Evolutionary conservation across 352 stramenopile genomes (phyloP).

Genomic region (Elongisporangium prolatum): DNA sequence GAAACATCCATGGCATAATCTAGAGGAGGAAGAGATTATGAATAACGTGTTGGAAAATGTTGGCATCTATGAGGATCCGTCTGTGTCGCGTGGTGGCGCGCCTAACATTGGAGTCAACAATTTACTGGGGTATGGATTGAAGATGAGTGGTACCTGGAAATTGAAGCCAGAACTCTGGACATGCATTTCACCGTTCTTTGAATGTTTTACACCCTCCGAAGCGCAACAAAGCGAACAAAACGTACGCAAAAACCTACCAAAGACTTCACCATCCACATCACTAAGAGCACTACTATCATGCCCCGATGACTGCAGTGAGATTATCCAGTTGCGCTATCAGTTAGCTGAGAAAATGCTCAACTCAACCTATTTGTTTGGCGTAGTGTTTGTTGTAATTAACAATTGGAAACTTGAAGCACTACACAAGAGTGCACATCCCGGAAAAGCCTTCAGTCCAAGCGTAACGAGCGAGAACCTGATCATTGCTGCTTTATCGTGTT

Average conservation of each 20-base stretch:
- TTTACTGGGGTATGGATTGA: slow-evolving; percentile 48
- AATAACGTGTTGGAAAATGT: slow-evolving; percentile 57
- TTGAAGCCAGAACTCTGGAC: slow-evolving; percentile 52
- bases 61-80: slow-evolving; percentile 54
- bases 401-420: slow-evolving; percentile 22
- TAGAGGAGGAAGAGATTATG: slow-evolving; percentile 80
- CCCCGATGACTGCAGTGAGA: background rate
- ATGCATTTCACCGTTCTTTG: slow-evolving; percentile 58
- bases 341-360: slow-evolving; percentile 24
- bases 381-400: slow-evolving; percentile 38
- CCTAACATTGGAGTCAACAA: slow-evolving; percentile 6
- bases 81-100: background rate
- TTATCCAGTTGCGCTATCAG: background rate
- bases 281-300: background rate
- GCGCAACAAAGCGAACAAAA: slow-evolving; percentile 75
- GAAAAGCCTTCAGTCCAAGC: slow-evolving; percentile 1
- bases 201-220: slow-evolving; percentile 73
- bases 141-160: slow-evolving; percentile 67
- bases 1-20: slow-evolving; percentile 39
- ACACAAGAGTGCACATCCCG: slow-evolving; percentile 1
- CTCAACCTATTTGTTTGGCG: slow-evolving; percentile 34
- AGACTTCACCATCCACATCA: background rate
- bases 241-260: slow-evolving; percentile 34
- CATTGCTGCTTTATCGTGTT: slow-evolving; percentile 40
- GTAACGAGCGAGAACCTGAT: slow-evolving; percentile 48